phyloP scores from a whole-genome alignment of 2,329 filamentous ascomycete species.

The Pseudogymnoascus sp. region DNA sequence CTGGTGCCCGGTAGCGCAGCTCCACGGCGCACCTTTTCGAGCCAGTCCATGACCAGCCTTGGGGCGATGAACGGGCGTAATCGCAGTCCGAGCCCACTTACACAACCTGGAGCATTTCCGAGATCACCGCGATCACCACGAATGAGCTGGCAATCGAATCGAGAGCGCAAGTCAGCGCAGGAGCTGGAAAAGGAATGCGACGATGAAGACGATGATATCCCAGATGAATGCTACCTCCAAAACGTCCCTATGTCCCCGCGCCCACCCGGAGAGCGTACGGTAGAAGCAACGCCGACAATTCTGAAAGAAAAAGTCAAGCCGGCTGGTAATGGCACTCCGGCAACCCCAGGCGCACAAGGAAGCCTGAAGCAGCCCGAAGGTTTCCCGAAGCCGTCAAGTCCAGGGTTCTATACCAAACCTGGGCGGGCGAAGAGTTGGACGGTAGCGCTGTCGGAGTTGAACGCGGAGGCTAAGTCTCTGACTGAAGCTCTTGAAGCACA shows the following conservation, averaged over 20 bases:
- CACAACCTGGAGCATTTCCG: constrained; percentile 15
- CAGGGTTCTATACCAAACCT: constrained; percentile 7
- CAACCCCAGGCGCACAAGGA: constrained; percentile 51
- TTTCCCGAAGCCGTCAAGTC: background rate
- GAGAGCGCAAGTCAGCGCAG: constrained; percentile 57
- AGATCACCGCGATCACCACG: constrained; percentile 34
- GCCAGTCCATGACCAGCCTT: constrained; percentile 3
- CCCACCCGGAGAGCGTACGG: constrained; percentile 47
- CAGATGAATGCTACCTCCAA: constrained; percentile 70
- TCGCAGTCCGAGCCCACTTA: constrained; percentile 26
- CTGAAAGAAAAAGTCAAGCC: constrained; percentile 25
- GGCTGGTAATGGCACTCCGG: constrained; percentile 55
- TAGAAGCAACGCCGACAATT: constrained; percentile 44
- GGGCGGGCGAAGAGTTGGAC: constrained; percentile 68
- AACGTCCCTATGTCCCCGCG: constrained; percentile 79
- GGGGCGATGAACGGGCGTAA: constrained; percentile 20
- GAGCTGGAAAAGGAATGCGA: constrained; percentile 72
- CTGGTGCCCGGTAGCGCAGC: constrained; percentile 19
- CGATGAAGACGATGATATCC: constrained; percentile 71
- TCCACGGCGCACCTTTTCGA: background rate
- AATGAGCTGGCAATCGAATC: constrained; percentile 65
- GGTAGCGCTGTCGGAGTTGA: constrained; percentile 60
- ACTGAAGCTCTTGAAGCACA: constrained; percentile 78
- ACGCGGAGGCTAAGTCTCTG: constrained; percentile 63
- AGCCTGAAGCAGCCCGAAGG: constrained; percentile 46